Conservation (phyloP, 345 rosid genomes). For the Salix dunnii region DNA sequence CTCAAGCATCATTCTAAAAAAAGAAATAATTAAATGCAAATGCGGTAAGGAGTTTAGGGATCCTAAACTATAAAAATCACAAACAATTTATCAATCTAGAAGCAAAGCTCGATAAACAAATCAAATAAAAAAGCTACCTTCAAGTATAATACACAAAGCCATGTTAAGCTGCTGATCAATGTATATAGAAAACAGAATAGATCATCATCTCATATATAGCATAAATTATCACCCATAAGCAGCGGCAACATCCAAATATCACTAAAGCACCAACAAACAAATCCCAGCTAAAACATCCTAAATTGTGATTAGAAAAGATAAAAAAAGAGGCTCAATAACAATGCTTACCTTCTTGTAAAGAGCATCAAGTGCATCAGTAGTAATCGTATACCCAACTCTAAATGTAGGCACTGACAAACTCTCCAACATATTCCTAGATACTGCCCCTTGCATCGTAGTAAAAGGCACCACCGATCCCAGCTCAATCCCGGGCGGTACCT, state of each 20-base stretch:
- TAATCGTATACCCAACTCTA: slow-evolving; percentile 80
- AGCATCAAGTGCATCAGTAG: slow-evolving; percentile 82
- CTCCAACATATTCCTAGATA: slow-evolving; percentile 82
- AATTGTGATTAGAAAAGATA: neutral
- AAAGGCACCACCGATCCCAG: slow-evolving; percentile 58
- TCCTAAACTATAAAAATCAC: neutral
- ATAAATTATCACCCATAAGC: neutral
- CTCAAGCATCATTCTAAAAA: neutral
- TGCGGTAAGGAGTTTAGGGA: neutral
- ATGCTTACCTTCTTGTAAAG: slow-evolving; percentile 71
- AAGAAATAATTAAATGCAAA: neutral
- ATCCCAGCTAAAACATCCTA: neutral
- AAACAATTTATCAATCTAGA: neutral
- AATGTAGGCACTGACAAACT: slow-evolving; percentile 81
- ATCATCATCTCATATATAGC: neutral
- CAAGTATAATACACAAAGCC: neutral
- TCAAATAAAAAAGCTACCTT: neutral
- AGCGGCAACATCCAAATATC: neutral
- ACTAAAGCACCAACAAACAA: neutral
- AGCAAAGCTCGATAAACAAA: neutral
- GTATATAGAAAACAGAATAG: neutral
- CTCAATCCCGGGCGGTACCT: slow-evolving; percentile 16
- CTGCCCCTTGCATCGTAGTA: slow-evolving; percentile 86
- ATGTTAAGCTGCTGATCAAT: neutral
- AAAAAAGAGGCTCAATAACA: neutral